phyloP scores from a whole-genome alignment of 1,284 basidiomycete genomes.

The Clitocybe nebularis region DNA sequence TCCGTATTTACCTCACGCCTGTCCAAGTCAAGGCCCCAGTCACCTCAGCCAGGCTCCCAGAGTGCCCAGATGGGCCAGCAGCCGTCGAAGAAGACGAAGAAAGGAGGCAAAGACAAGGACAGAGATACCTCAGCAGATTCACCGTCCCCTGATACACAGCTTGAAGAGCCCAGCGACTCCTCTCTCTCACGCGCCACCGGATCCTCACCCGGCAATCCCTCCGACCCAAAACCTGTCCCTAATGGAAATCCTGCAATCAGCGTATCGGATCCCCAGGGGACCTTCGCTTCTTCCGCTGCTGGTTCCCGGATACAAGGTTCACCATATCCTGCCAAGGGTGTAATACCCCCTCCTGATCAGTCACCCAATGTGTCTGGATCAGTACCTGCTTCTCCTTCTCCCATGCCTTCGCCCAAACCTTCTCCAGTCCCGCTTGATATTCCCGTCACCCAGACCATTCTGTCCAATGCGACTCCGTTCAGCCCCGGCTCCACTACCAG shows the following conservation, averaged over 20 bases:
- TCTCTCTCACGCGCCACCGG: slow-evolving; percentile 42
- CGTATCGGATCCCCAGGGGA: slow-evolving; percentile 48
- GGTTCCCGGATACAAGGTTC: slow-evolving; percentile 29
- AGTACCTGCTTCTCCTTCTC: slow-evolving; percentile 26
- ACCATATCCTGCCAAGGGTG: slow-evolving; percentile 30
- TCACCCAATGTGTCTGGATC: slow-evolving; percentile 29
- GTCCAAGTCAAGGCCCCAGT: slow-evolving; percentile 66
- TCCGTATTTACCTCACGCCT: slow-evolving; percentile 69
- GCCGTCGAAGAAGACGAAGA: slow-evolving; percentile 75
- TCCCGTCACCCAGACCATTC: slow-evolving; percentile 67
- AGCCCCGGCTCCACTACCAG: slow-evolving; percentile 45
- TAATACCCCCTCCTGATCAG: slow-evolving; percentile 25
- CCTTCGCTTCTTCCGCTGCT: slow-evolving; percentile 23
- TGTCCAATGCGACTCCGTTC: slow-evolving; percentile 54
- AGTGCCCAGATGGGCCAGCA: slow-evolving; percentile 68
- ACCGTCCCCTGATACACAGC: slow-evolving; percentile 24
- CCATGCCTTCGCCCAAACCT: slow-evolving; percentile 39
- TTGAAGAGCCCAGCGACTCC: slow-evolving; percentile 36
- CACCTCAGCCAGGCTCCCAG: slow-evolving; percentile 48
- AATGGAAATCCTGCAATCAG: slow-evolving; percentile 48
- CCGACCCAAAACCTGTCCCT: slow-evolving; percentile 29
- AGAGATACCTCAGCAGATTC: slow-evolving; percentile 38
- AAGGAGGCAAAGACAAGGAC: slow-evolving; percentile 63
- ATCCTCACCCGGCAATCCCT: slow-evolving; percentile 26
- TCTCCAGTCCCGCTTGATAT: slow-evolving; percentile 67